Evolutionary conservation across 768 basidiomycete genomes (phyloP).

Genomic region (Strobilomyces echinocephalus): DNA sequence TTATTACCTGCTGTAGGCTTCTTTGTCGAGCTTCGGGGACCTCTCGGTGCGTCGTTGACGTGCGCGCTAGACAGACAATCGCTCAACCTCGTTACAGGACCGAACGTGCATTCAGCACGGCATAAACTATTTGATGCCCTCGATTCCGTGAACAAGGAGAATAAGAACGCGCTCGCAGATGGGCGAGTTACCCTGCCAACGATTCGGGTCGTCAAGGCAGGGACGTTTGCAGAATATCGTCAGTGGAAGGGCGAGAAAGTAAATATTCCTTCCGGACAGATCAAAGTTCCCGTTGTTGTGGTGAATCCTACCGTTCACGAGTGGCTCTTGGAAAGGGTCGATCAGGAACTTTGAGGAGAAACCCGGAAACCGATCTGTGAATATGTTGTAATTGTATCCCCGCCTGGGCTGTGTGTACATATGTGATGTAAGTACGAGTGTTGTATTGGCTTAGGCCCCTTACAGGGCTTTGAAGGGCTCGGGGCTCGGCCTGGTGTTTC

Average conservation of each 20-base stretch:
- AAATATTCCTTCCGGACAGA: conserved; percentile 6
- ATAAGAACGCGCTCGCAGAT: neutral
- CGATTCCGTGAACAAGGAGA: neutral
- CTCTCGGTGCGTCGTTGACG: conserved; percentile 5
- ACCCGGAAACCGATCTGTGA: neutral
- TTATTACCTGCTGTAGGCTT: conserved; percentile 7
- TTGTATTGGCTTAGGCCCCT: too few relatives aligned
- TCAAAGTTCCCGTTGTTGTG: conserved; percentile 13
- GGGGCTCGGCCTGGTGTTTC: too few relatives aligned
- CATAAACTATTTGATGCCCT: conserved; percentile 11
- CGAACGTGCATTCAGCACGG: neutral
- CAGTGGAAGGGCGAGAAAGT: conserved; percentile 2
- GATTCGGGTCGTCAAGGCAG: neutral
- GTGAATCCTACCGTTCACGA: neutral
- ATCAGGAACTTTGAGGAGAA: conserved; percentile 7
- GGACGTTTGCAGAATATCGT: conserved; percentile 18
- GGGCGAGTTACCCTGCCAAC: neutral
- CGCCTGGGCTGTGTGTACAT: neutral
- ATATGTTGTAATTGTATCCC: neutral
- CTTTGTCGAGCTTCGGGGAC: conserved; percentile 9
- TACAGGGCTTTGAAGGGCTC: too few relatives aligned
- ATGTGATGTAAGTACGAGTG: neutral
- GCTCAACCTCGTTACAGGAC: neutral
- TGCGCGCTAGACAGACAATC: neutral
- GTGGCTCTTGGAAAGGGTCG: conserved; percentile 18